phyloP scores from a whole-genome alignment of 441 rosid genomes.

The Croton setiger region DNA sequence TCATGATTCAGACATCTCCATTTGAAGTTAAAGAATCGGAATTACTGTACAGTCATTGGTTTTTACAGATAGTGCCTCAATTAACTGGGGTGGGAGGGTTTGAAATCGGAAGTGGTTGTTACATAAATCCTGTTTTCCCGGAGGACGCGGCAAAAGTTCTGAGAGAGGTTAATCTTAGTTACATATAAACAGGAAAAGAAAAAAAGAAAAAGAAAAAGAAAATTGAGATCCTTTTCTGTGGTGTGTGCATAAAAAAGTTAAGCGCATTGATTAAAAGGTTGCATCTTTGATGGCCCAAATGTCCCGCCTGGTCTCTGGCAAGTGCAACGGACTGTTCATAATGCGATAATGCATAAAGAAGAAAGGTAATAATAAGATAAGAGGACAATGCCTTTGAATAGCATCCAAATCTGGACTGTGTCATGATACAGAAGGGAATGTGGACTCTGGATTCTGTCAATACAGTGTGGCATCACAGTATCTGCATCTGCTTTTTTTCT shows the following conservation, averaged over 20 bases:
- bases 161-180: slow-evolving; percentile 48
- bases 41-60: slow-evolving; percentile 67
- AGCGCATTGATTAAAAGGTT: slow-evolving; percentile 20
- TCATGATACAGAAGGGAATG: slow-evolving; percentile 2
- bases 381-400: neutral
- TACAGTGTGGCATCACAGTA: slow-evolving; percentile 11
- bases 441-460: neutral
- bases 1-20: slow-evolving; percentile 88
- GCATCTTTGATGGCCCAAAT: slow-evolving; percentile 20
- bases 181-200: neutral
- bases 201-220: neutral
- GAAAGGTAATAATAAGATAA: no score
- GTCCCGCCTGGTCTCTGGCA: slow-evolving; percentile 2
- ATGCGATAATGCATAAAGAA: slow-evolving; percentile 15
- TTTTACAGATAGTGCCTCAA: slow-evolving; percentile 73
- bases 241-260: slow-evolving; percentile 22
- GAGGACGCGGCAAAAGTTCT: slow-evolving; percentile 82
- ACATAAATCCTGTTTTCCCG: slow-evolving; percentile 78
- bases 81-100: slow-evolving; percentile 70
- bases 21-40: slow-evolving; percentile 37
- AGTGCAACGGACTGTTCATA: slow-evolving; percentile 13
- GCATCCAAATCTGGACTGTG: slow-evolving; percentile 6
- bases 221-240: neutral
- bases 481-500: slow-evolving; percentile 1
- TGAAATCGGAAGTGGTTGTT: slow-evolving; percentile 78